phyloP scores from a whole-genome alignment of 148 eudicot species.

The Nepenthes mirabilis region DNA sequence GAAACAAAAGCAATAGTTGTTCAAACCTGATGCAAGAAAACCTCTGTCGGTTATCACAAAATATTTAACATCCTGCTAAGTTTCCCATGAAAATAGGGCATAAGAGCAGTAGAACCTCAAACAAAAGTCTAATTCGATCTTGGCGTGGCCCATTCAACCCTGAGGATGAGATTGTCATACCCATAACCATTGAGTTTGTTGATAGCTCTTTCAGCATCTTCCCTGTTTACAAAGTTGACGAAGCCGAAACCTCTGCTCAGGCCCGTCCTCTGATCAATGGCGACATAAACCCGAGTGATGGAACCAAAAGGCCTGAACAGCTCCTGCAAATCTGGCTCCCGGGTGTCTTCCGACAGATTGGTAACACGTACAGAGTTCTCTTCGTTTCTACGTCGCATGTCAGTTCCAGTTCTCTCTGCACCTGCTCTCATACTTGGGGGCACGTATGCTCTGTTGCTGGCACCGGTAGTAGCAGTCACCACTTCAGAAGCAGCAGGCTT shows the following conservation, averaged over 20 bases:
- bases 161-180: slow-evolving; percentile 81
- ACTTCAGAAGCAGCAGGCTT: slow-evolving; percentile 40
- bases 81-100: too few relatives aligned
- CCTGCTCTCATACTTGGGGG: slow-evolving; percentile 79
- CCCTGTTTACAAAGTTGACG: slow-evolving; percentile 65
- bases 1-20: too few relatives aligned
- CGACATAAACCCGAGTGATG: slow-evolving; percentile 79
- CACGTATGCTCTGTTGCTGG: slow-evolving; percentile 58
- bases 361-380: slow-evolving; percentile 96
- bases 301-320: slow-evolving; percentile 73
- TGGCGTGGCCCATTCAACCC: slow-evolving; percentile 94
- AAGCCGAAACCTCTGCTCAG: slow-evolving; percentile 92
- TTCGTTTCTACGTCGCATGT: slow-evolving; percentile 86
- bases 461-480: slow-evolving; percentile 16
- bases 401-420: slow-evolving; percentile 50
- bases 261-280: slow-evolving; percentile 90
- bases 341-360: slow-evolving; percentile 86
- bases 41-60: too few relatives aligned
- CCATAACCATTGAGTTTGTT: slow-evolving; percentile 92
- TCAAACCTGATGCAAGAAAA: too few relatives aligned
- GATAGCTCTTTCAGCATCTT: slow-evolving; percentile 85
- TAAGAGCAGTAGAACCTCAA: too few relatives aligned
- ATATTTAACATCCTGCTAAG: too few relatives aligned
- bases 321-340: slow-evolving; percentile 81
- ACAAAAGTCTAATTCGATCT: slow-evolving; percentile 10